A percentile compares a stretch with the other conserved stretches of the same genome.
phyloP scores from a whole-genome alignment of 1,139 yeast species.

The Yamadazyma dendronema region DNA sequence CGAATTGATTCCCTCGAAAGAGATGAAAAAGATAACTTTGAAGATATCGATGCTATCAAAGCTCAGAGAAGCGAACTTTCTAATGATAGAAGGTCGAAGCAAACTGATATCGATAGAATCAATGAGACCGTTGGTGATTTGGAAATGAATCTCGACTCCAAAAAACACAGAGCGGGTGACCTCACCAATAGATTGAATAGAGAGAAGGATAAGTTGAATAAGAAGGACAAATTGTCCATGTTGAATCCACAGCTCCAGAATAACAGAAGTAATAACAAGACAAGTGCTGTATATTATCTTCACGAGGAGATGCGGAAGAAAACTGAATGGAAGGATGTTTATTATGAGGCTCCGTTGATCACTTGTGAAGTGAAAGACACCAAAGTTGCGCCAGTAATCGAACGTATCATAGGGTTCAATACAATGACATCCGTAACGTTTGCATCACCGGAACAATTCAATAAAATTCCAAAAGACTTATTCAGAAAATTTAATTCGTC shows the following conservation, averaged over 20 bases:
- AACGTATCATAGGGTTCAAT: slow-evolving; percentile 53
- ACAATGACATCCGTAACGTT: slow-evolving; percentile 52
- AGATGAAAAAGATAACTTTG: slow-evolving; percentile 10
- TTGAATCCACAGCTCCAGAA: neutral
- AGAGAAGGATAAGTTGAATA: slow-evolving; percentile 1
- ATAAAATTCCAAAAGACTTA: slow-evolving; percentile 32
- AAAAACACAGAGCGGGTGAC: slow-evolving; percentile 20
- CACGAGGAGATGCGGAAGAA: slow-evolving; percentile 31
- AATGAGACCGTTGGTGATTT: slow-evolving; percentile 5
- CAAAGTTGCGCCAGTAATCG: slow-evolving; percentile 53
- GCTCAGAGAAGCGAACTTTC: slow-evolving; percentile 3
- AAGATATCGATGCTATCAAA: neutral
- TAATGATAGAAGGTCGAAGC: slow-evolving; percentile 14
- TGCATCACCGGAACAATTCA: slow-evolving; percentile 26
- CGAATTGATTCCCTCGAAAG: slow-evolving; percentile 1
- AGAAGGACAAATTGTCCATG: slow-evolving; percentile 5
- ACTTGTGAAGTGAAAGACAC: slow-evolving; percentile 55
- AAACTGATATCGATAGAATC: slow-evolving; percentile 7
- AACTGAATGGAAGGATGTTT: slow-evolving; percentile 33
- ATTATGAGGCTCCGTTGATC: slow-evolving; percentile 77
- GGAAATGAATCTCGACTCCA: slow-evolving; percentile 11
- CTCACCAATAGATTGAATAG: neutral
- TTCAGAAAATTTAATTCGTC: slow-evolving; percentile 33
- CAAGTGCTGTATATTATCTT: slow-evolving; percentile 23
- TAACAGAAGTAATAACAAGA: too few species aligned